Conservation (phyloP, 2,329 filamentous ascomycete species). For the Pezicula carpinea region DNA sequence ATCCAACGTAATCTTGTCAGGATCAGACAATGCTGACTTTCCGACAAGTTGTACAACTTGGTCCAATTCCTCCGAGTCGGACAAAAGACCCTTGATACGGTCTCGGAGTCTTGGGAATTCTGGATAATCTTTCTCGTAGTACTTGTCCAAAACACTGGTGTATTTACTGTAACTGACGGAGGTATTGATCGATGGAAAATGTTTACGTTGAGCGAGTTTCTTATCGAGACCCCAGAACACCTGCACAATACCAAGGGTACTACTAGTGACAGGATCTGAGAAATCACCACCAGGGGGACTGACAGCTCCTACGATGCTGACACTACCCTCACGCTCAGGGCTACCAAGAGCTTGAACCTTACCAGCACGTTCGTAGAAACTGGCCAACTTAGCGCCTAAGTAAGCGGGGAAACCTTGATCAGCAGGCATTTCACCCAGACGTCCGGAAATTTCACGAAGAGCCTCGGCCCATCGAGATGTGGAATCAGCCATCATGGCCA, state of each 20-base stretch:
- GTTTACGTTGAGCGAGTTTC: conserved; percentile 97
- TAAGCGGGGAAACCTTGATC: conserved; percentile 99
- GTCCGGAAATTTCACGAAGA: conserved; percentile 96
- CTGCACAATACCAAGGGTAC: conserved; percentile 94
- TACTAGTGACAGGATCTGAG: conserved; percentile 92
- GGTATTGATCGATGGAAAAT: conserved; percentile 99
- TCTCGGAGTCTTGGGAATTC: conserved; percentile 92
- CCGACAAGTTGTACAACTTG: conserved; percentile 98
- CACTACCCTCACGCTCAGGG: conserved; percentile 82
- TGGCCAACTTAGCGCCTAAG: conserved; percentile 91
- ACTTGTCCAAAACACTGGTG: conserved; percentile 80
- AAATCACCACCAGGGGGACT: conserved; percentile 98
- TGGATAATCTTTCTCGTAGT: conserved; percentile 87
- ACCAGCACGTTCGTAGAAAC: conserved; percentile 98
- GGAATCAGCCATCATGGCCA: conserved; percentile 99
- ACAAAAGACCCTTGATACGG: conserved; percentile 87
- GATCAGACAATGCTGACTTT: conserved; percentile 92
- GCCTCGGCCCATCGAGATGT: conserved; percentile 98
- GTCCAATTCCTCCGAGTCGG: conserved; percentile 94
- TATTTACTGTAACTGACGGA: conserved; percentile 96
- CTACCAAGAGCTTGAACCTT: conserved; percentile 81
- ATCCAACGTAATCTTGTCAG: conserved; percentile 97
- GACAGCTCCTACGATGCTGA: conserved; percentile 96
- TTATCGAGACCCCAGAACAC: conserved; percentile 99
- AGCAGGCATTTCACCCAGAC: conserved; percentile 98